These are phyloP conservation scores for Citrus cavaleriei DNA, from an alignment of 345 rosid genomes.

Conservation along the genomic window DNA sequence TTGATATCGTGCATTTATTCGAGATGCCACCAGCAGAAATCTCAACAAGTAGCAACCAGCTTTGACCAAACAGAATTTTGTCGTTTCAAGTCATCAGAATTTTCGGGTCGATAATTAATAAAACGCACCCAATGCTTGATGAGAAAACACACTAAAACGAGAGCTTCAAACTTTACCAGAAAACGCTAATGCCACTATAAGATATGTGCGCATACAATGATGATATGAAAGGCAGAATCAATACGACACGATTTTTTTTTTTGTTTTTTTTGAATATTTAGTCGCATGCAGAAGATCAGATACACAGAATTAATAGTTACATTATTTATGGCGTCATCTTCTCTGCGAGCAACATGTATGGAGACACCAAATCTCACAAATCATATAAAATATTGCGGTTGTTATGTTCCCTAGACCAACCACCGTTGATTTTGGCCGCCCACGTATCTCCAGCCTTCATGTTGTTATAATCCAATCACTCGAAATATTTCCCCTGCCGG, in stretches of 20 bases:
- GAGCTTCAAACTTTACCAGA: neutral
- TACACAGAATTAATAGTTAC: neutral
- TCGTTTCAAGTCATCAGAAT: neutral
- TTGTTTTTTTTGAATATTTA: neutral
- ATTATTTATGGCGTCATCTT: neutral
- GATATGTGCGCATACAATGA: no score
- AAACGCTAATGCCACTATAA: neutral
- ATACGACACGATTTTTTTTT: no score
- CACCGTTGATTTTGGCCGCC: neutral
- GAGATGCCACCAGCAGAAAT: neutral
- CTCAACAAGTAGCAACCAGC: neutral
- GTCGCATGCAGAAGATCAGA: conserved; percentile 3
- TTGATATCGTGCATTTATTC: neutral
- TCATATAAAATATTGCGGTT: neutral
- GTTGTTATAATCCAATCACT: neutral
- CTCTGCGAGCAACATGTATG: neutral
- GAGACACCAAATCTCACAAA: neutral
- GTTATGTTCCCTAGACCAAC: neutral
- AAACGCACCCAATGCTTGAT: neutral
- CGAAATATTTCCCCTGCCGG: neutral
- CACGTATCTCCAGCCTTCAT: neutral
- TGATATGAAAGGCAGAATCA: no score
- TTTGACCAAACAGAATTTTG: neutral
- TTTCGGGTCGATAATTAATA: no score
- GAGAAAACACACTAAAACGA: neutral